Percentiles rank a stretch among this genome's conserved stretches.
These are phyloP conservation scores for Rhododendron ferrugineum DNA, from an alignment of 148 eudicot genomes.

Conservation along the genomic window DNA sequence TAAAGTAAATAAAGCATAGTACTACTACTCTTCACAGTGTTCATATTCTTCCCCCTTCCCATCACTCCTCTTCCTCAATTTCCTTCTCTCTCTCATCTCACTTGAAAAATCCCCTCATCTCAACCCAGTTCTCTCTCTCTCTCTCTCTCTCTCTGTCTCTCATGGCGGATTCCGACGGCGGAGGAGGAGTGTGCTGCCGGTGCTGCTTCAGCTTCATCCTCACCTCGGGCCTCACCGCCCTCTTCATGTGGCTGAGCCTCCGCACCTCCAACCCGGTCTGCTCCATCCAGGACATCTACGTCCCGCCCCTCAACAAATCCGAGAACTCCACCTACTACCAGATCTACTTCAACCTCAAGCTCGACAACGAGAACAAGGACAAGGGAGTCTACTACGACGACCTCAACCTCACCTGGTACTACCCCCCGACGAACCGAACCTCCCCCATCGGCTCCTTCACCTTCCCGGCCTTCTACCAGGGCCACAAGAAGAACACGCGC, in stretches of 20 bases:
- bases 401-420: constrained; percentile 39
- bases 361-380: constrained; percentile 50
- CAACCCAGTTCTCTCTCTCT: neutral
- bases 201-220: constrained; percentile 46
- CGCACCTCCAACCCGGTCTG: constrained; percentile 40
- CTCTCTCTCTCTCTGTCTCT: neutral
- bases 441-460: constrained; percentile 23
- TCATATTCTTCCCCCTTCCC: neutral
- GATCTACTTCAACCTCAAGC: constrained; percentile 51
- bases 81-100: neutral
- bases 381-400: constrained; percentile 50
- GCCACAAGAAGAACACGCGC: constrained; percentile 43
- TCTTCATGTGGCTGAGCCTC: constrained; percentile 71
- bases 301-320: constrained; percentile 52
- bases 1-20: neutral
- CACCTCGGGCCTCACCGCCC: constrained; percentile 49
- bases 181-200: constrained; percentile 22
- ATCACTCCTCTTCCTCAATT: neutral
- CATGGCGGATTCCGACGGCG: constrained; percentile 9
- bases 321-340: constrained; percentile 7
- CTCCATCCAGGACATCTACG: constrained; percentile 56
- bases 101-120: neutral
- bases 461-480: constrained; percentile 48
- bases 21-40: neutral
- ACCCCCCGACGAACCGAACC: constrained; percentile 14